Evolutionary conservation across 305 asterid genomes (phyloP), one percentile per base, ranked within the genome.

Genomic region (Solanum hybrid): DNA sequence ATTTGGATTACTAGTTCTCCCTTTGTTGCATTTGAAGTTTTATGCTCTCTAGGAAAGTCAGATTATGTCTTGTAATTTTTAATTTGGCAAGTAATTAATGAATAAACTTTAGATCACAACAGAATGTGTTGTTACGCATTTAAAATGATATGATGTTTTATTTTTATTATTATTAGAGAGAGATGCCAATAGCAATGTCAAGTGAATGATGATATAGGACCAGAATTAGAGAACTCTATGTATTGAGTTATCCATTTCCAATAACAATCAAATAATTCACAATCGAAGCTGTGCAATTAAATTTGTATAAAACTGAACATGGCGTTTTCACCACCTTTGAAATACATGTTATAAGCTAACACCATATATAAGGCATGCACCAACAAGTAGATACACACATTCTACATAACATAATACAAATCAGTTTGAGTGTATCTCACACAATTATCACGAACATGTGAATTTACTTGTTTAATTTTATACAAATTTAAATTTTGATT

Each of bases 271-370:
- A 71, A 71, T 71, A 71, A 26, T 26, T 71, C 77, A 26, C 20
- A 5, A 26, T 5, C 4, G 9, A 71, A 11, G 6, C 26, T 0
- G 0, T 61, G 3, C 2, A 69, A 11, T 24, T 69, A 24, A 24
- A 69, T 2, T 69, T 24, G 9, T 69, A 24, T 24, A 69, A 11
- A 69, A 2, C 0, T 69, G 0, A 69, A 69, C 2, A 61, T 61
- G 26, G 0, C 5, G 1, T 61, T 61, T 61, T 0, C 26, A 20
- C 0, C 12, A 61, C 71, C 26, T 20, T 61, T 22, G 26, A 22
- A 61, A 61, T 61, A 61, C 11, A 0, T 61, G 71, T 61, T 61
- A 22, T 61, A 20, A 61, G 5, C 71, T 61, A 20, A 61, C 6
- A 22, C 5, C 5, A 61, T 61, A 3, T 61, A 22, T 61, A 13